Conservation (phyloP, 1,284 basidiomycete genomes). For the Taiwanofungus camphoratus region DNA sequence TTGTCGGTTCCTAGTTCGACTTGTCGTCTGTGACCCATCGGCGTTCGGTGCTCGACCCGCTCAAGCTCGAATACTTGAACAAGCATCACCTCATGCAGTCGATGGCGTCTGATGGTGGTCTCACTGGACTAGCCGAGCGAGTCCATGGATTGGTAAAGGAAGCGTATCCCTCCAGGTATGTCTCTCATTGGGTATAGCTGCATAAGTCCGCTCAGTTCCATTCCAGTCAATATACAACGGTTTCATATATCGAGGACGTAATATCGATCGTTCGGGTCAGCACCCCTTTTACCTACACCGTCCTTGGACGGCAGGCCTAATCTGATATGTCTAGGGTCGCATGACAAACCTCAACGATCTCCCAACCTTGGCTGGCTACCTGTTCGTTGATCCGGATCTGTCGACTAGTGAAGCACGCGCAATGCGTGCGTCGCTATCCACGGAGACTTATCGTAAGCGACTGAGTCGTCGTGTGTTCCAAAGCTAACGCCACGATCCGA, state of each 20-base stretch:
- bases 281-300: too few relatives aligned
- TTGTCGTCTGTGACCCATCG: constrained; percentile 68
- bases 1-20: constrained; percentile 52
- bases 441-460: constrained; percentile 16
- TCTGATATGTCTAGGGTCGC: constrained; percentile 58
- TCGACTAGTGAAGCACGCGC: constrained; percentile 44
- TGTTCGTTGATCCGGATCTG: constrained; percentile 69
- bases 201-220: not conserved
- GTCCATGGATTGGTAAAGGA: constrained; percentile 44
- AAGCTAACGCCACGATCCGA: not conserved
- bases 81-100: constrained; percentile 63
- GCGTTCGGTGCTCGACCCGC: constrained; percentile 64
- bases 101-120: constrained; percentile 39
- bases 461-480: not conserved
- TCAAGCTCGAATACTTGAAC: constrained; percentile 74
- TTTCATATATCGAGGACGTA: constrained; percentile 53
- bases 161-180: constrained; percentile 37
- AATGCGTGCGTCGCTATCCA: constrained; percentile 43
- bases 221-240: constrained; percentile 40
- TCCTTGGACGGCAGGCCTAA: too few relatives aligned
- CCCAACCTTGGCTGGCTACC: constrained; percentile 59
- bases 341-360: constrained; percentile 66
- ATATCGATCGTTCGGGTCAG: constrained; percentile 51
- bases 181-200: constrained; percentile 19
- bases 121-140: constrained; percentile 42